Percentiles rank a stretch among this genome's conserved stretches.
phyloP scores from a whole-genome alignment of 1,139 yeast genomes.

The Saccharomyces hybrid region DNA sequence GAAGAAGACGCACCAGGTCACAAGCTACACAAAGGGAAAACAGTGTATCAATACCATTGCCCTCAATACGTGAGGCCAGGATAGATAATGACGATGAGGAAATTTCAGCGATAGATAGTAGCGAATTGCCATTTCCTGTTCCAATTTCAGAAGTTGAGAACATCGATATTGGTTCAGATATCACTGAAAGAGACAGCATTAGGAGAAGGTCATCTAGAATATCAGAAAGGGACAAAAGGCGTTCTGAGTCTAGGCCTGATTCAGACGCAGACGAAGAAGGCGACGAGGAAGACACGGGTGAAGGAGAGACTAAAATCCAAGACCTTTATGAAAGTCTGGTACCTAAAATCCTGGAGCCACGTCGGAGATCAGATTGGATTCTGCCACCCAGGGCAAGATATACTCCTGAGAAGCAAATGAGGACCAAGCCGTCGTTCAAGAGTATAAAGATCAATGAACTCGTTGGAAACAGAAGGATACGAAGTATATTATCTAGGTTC shows the following conservation, averaged over 20 bases:
- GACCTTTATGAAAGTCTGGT: constrained; percentile 29
- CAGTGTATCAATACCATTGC: neutral
- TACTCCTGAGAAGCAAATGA: constrained; percentile 30
- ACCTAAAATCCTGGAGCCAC: constrained; percentile 25
- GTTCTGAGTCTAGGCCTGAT: neutral
- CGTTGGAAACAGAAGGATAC: constrained; percentile 21
- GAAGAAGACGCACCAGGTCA: constrained; percentile 1
- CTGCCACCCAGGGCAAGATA: constrained; percentile 27
- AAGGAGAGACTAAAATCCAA: constrained; percentile 10
- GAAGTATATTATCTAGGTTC: constrained; percentile 24
- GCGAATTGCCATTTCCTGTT: neutral
- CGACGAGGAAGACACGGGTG: constrained; percentile 3
- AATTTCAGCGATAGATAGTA: neutral
- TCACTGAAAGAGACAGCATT: neutral
- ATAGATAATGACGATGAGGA: neutral
- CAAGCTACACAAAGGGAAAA: neutral
- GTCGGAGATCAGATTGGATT: constrained; percentile 32
- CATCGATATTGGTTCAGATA: constrained; percentile 2
- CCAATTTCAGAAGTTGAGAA: neutral
- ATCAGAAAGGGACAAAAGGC: constrained; percentile 10
- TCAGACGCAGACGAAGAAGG: constrained; percentile 1
- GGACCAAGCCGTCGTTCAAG: constrained; percentile 27
- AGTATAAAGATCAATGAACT: constrained; percentile 29
- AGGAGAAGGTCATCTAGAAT: constrained; percentile 27
- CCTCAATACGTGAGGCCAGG: neutral